Evolutionary conservation across 2,329 filamentous ascomycete species (phyloP), one percentile per base, ranked within the genome.

Genomic region (Plectosphaerella plurivora): DNA sequence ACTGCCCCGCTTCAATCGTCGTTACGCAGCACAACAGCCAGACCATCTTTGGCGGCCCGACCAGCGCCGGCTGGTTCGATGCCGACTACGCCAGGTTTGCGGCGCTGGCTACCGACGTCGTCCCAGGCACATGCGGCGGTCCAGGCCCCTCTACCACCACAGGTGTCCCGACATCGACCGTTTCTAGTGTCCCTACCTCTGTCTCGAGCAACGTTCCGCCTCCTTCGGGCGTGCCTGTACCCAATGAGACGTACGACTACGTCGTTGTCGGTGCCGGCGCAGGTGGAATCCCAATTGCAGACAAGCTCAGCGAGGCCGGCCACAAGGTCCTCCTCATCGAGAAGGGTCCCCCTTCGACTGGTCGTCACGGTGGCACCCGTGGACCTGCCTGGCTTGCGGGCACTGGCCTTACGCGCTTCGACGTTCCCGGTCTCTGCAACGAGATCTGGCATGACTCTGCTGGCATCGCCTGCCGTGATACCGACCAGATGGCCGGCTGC

Each of bases 401-500:
- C 36, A 82, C 79, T 16, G 81, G 82, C 37, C 65, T 88, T 35
- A 88, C 86, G 7, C 83, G 86, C 47, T 88, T 89, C 60, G 86
- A 89, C 61, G 80, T 89, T 5, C 86, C 86, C 0, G 84, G 85
- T 51, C 78, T 89, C 54, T 87, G 83, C 66, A 89, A 88, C 64
- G 74, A 88, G 67, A 87, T 89, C 58, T 87, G 83, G 79, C 69
- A 74, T 4, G 77, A 87, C 61, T 83, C 81, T 10, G 73, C 73
- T 4, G 84, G 83, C 25, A 82, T 88, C 59, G 79, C 82, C 36
- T 89, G 87, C 67, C 77, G 76, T 2, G 86, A 89, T 64, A 83
- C 81, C n/a, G 84, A 86, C 56, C 82, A 86, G 60, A 88, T 88
- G 83, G 83, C 84, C 12, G 87, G 85, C 14, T 89, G 87, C 56